Conservation (phyloP, 1,139 yeast genomes). For the Pneumocystis canis region DNA sequence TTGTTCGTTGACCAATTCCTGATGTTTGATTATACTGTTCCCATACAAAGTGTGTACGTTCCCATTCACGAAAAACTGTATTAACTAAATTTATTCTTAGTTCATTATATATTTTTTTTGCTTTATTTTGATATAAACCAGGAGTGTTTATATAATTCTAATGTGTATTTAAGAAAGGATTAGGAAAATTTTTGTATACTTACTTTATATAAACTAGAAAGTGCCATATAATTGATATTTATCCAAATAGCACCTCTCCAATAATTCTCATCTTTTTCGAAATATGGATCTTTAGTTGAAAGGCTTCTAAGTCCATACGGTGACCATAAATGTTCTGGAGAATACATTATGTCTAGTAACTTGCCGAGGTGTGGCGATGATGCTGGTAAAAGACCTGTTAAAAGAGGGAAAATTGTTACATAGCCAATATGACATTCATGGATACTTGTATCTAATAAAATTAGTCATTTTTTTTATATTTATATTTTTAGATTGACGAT, state of each 20-base stretch:
- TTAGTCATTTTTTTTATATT: background rate
- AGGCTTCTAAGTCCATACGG: conserved; percentile 69
- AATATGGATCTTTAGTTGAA: conserved; percentile 50
- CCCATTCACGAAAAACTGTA: conserved; percentile 57
- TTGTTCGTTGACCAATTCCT: conserved; percentile 69
- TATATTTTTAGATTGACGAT: conserved; percentile 12
- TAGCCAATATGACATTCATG: conserved; percentile 83
- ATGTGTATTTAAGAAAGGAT: background rate
- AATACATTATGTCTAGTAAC: conserved; percentile 43
- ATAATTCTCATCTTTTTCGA: conserved; percentile 73
- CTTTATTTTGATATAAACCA: conserved; percentile 26
- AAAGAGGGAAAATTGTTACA: conserved; percentile 70
- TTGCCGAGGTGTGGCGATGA: conserved; percentile 36
- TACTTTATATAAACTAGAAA: conserved; percentile 46
- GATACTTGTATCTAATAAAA: conserved; percentile 35
- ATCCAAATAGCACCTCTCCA: conserved; percentile 97
- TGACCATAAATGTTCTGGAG: conserved; percentile 66
- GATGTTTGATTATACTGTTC: conserved; percentile 73
- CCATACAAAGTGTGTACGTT: conserved; percentile 59
- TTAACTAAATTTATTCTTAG: conserved; percentile 53
- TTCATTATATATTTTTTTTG: conserved; percentile 37
- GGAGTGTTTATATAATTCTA: conserved; percentile 15
- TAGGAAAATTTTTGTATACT: conserved; percentile 28
- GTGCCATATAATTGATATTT: conserved; percentile 68
- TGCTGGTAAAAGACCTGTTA: conserved; percentile 49